Evolutionary conservation across 345 rosid species (phyloP).

Genomic region (Populus alba): DNA sequence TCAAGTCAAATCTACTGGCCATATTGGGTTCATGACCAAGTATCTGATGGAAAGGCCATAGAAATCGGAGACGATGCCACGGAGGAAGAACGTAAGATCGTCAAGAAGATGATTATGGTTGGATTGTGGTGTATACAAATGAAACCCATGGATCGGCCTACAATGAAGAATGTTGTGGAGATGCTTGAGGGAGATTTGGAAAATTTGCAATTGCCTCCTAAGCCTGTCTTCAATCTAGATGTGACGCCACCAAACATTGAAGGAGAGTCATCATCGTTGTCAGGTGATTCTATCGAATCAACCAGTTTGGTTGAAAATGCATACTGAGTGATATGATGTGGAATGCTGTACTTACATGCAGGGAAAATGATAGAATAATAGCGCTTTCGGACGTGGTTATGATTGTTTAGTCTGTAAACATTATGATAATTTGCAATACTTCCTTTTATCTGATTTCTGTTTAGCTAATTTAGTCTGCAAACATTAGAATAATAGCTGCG

Average conservation of each 20-base stretch:
- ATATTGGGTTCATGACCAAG: too few species aligned
- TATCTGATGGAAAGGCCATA: neutral
- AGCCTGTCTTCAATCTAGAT: neutral
- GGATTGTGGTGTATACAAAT: constrained; percentile 12
- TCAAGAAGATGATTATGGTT: neutral
- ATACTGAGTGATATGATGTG: neutral
- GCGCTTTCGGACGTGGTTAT: too few species aligned
- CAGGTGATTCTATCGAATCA: neutral
- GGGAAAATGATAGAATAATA: neutral
- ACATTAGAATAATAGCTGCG: too few species aligned
- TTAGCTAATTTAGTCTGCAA: neutral
- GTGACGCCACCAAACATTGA: neutral
- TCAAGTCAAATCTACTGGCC: neutral
- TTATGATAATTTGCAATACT: neutral
- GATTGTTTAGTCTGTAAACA: too few species aligned
- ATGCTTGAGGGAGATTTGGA: neutral
- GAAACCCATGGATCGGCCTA: neutral
- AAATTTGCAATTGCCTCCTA: neutral
- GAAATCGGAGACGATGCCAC: neutral
- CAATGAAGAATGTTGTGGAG: neutral
- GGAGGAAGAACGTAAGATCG: neutral
- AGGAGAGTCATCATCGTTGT: neutral
- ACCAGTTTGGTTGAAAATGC: neutral
- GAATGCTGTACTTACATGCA: neutral
- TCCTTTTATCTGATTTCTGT: too few species aligned